Evolutionary conservation across 179 eudicot species (phyloP), one percentile per base, ranked within the genome.

Genomic region (Heliamphora pulchella): DNA sequence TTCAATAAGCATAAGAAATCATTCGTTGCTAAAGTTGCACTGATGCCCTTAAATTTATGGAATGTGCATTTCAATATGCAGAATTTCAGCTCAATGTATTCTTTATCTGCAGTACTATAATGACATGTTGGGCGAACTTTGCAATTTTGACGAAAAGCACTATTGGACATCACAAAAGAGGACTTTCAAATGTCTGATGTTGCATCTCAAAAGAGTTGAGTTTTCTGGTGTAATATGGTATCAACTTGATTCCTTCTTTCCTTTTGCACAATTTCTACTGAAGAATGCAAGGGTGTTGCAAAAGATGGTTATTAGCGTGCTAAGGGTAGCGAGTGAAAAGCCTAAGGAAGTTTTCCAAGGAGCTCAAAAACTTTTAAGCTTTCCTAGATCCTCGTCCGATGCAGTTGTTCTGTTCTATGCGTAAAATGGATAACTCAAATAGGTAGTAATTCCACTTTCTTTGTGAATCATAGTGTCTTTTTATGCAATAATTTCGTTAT

Each of bases 331-430:
- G 3, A 3, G 14, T 71, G 31, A 54, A 51, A 6, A 3, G 44
- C 8, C 63, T 1, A 2, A 8, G 46, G 47, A 74, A 71, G 4
- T 71, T 47, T 50, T 18, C 41, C 59, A 51, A 46, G 55, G 43
- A 50, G 75, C 57, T 71, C 75, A 48, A 74, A 22, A 54, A 13
- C 11, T 47, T 51, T 74, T 74, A 74, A 74, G 77, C 44, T 53
- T 74, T 54, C 77, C 77, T 22, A 53, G 77, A 53, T 73, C 58
- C 9, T 74, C 77, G 22, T 47, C 63, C 10, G 7, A 74, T 74
- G 77, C 77, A 53, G 18, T 54, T 5, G 76, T 74, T 22, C 22
- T 53, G 47, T 53, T 74, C 20, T 74, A 5, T 31, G 44, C 2
- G 70, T 22, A 11, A 48, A 71, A 50, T n/a, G 15, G 58, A 71